Conservation (phyloP, 169 alveolate genomes). For the Babesia caballi region DNA sequence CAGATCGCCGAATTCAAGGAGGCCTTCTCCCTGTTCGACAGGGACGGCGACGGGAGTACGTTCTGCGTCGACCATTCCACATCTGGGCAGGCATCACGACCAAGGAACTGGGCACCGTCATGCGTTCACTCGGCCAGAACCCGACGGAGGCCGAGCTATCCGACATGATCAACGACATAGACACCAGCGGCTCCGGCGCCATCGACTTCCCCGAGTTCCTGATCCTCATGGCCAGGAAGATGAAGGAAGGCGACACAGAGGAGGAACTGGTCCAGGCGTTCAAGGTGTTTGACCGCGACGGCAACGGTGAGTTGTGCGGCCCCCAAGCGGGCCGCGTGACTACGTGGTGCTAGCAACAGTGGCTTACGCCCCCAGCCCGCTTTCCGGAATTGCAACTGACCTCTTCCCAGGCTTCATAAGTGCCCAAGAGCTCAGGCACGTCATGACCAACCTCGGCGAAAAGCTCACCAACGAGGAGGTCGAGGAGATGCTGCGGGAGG, state of each 20-base stretch:
- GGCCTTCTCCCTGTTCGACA: slow-evolving; percentile 99
- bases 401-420: slow-evolving; percentile 88
- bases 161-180: slow-evolving; percentile 96
- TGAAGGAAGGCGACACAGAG: slow-evolving; percentile 98
- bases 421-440: slow-evolving; percentile 98
- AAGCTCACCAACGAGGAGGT: slow-evolving; percentile 98
- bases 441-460: slow-evolving; percentile 98
- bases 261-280: slow-evolving; percentile 98
- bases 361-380: neutral
- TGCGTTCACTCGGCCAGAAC: slow-evolving; percentile 94
- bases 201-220: slow-evolving; percentile 99
- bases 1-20: slow-evolving; percentile 99
- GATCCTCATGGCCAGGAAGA: slow-evolving; percentile 98
- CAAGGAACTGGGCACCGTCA: slow-evolving; percentile 94
- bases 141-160: slow-evolving; percentile 96
- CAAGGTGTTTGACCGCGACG: slow-evolving; percentile 97
- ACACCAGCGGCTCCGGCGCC: slow-evolving; percentile 92
- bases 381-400: neutral
- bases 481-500: slow-evolving; percentile 99
- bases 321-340: neutral
- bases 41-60: slow-evolving; percentile 98
- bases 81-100: slow-evolving; percentile 86
- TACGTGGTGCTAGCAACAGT: neutral
- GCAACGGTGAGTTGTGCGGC: slow-evolving; percentile 79
- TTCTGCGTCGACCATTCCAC: neutral